Conservation (phyloP, 2,329 filamentous ascomycete species). For the Aspergillus cejpii region DNA sequence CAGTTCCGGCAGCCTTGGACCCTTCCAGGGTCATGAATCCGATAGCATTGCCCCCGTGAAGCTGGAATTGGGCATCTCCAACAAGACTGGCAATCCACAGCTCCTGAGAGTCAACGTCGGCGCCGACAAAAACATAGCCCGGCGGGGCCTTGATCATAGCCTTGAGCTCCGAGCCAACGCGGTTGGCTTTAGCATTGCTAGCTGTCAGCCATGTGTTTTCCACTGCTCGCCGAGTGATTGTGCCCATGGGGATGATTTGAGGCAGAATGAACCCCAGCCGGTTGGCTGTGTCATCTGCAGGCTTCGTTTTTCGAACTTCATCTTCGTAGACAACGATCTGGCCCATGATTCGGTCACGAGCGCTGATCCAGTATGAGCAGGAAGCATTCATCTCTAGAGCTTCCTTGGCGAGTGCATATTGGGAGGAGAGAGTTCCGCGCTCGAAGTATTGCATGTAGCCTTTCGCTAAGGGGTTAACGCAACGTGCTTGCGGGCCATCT, state of each 20-base stretch:
- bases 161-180: slow-evolving; percentile 93
- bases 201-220: slow-evolving; percentile 98
- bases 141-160: slow-evolving; percentile 90
- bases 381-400: slow-evolving; percentile 97
- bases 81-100: slow-evolving; percentile 96
- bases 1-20: slow-evolving; percentile 86
- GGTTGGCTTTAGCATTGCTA: slow-evolving; percentile 91
- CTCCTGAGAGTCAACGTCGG: slow-evolving; percentile 95
- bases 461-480: slow-evolving; percentile 83
- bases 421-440: slow-evolving; percentile 75
- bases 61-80: slow-evolving; percentile 86
- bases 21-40: slow-evolving; percentile 99
- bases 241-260: slow-evolving; percentile 97
- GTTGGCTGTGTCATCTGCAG: slow-evolving; percentile 15
- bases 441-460: slow-evolving; percentile 88
- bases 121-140: slow-evolving; percentile 89
- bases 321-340: slow-evolving; percentile 88
- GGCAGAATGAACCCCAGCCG: slow-evolving; percentile 80
- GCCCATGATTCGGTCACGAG: slow-evolving; percentile 83
- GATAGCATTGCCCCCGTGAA: slow-evolving; percentile 94
- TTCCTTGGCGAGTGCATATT: slow-evolving; percentile 85
- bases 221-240: slow-evolving; percentile 85
- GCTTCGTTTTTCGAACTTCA: slow-evolving; percentile 41
- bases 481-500: slow-evolving; percentile 78
- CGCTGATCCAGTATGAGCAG: slow-evolving; percentile 98